Base-by-base conservation (phyloP, 2,329 filamentous ascomycete genomes). In the Pyricularia sp. region DNA sequence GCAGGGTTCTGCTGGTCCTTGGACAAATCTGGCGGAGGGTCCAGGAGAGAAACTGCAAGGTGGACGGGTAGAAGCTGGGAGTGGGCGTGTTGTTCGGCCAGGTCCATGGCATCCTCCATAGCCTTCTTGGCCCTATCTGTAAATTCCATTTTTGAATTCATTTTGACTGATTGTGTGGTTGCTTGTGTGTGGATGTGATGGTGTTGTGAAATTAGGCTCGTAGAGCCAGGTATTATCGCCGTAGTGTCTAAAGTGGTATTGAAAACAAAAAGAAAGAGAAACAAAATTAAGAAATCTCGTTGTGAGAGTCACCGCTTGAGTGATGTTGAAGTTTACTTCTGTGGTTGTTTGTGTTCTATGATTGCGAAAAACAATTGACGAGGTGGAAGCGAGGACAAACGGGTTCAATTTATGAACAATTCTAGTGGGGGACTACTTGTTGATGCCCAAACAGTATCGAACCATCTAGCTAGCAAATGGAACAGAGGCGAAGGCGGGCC, bases 91-190 rank as follows among this genome's bases (percentile, higher is more conserved):
- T 95, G 90, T 79, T 93, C 89, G 73, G 94, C 93, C 75, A 98
- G 85, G 70, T 87, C 84, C 84, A 95, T 94, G 79, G 94, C 92
- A 79, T 97, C 93, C 75, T 92, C 88, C 77, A 99, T 85, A 75
- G 94, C 92, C 82, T 94, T 92, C 78, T 94, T 92, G 73, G 92
- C 95, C 81, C 92, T 85, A 81, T 98, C 94, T 73, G 95, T 99
- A 78, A 97, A 97, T 78, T 96, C 90, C 89, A 94, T 92, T 75
- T 89, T 87, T 68, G 89, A 86, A 79, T 86, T 87, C 91, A 93
- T 92, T 73, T 73, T 87, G 77, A 65, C 72, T 70, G 68, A 72
- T 70, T 70, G 73, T 70, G 71, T 71, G 73, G 74, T 70, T 70
- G 63, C 59, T 69, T 69, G 68, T 67, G 66, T 28, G 31, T 12